Conservation (phyloP, 164 flowering plant genomes). For the Paratinospora sagittata region DNA sequence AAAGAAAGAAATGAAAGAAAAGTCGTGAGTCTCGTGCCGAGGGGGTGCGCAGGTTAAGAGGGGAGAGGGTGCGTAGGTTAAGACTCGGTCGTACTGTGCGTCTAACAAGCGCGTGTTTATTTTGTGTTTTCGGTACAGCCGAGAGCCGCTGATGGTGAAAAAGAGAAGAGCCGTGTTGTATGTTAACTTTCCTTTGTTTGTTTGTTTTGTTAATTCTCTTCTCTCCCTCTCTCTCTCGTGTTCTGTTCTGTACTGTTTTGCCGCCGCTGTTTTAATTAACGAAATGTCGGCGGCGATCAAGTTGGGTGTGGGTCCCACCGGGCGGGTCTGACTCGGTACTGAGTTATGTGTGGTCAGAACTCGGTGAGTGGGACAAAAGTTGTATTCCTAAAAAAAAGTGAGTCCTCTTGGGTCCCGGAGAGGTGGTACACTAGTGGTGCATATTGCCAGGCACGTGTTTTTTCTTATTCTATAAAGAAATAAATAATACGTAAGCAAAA, state of each 20-base stretch:
- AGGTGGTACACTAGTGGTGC: neutral
- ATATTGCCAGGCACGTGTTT: no score
- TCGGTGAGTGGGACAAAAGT: neutral
- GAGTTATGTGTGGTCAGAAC: neutral
- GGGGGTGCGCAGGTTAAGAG: neutral
- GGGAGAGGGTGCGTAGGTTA: neutral
- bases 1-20: no score
- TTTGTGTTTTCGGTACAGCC: neutral
- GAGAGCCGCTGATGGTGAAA: neutral
- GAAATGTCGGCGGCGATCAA: neutral
- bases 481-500: no score
- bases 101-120: neutral
- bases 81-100: neutral
- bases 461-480: no score
- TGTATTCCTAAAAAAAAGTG: neutral
- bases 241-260: no score
- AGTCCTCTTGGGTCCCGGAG: neutral
- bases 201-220: no score
- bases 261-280: no score
- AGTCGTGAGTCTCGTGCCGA: slow-evolving; percentile 1
- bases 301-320: neutral
- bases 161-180: neutral
- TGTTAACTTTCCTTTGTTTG: neutral
- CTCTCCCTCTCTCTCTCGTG: no score
- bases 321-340: neutral